These are phyloP conservation scores for Phytophthora fragariae DNA, from an alignment of 352 stramenopile species.

Conservation along the genomic window DNA sequence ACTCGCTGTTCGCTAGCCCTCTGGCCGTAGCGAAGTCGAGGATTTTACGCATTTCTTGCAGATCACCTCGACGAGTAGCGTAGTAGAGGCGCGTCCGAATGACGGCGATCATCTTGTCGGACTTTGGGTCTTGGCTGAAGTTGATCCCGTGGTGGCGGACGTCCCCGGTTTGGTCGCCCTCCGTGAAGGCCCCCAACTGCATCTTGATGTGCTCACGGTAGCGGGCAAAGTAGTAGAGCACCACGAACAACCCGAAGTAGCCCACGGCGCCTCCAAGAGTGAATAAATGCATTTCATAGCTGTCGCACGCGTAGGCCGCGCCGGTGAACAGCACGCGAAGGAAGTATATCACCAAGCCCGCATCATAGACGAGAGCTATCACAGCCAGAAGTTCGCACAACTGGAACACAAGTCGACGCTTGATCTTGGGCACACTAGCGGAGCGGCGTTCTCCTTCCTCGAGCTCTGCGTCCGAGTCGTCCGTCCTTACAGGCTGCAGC, in stretches of 20 bases:
- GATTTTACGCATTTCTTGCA: constrained; percentile 60
- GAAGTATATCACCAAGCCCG: constrained; percentile 59
- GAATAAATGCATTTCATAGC: constrained; percentile 54
- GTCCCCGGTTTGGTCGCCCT: constrained; percentile 67
- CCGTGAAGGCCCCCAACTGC: constrained; percentile 73
- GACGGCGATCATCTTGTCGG: constrained; percentile 46
- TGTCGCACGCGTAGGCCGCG: constrained; percentile 56
- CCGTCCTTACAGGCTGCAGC: constrained; percentile 11
- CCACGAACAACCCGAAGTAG: constrained; percentile 57
- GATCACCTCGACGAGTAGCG: constrained; percentile 60
- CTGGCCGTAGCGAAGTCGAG: constrained; percentile 47
- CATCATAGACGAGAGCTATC: constrained; percentile 46
- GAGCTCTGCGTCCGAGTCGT: neutral
- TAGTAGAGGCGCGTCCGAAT: constrained; percentile 71
- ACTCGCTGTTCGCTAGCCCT: constrained; percentile 38
- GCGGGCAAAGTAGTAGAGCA: constrained; percentile 70
- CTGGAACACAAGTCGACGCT: constrained; percentile 69
- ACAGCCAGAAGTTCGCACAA: constrained; percentile 74
- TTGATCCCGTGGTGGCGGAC: constrained; percentile 55
- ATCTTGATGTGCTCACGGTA: constrained; percentile 87
- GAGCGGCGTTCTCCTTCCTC: constrained; percentile 14
- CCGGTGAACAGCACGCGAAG: constrained; percentile 74
- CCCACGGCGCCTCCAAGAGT: constrained; percentile 47
- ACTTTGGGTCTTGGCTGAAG: constrained; percentile 35
- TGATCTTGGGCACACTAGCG: constrained; percentile 64